Evolutionary conservation across 2,329 filamentous ascomycete species (phyloP), one percentile per base, ranked within the genome.

Genomic region (Alternaria arborescens): DNA sequence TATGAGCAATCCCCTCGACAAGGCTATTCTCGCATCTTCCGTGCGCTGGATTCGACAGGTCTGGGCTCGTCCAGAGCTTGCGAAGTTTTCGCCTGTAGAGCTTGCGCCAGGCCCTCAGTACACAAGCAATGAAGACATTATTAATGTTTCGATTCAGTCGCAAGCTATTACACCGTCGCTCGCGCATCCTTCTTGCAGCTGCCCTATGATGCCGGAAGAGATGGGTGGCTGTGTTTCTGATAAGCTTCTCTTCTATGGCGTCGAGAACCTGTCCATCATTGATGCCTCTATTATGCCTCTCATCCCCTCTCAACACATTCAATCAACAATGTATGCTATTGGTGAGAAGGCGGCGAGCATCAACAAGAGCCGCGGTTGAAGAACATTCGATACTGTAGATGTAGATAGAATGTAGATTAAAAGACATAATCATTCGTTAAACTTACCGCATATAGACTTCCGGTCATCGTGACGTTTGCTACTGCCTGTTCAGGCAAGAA

Each of bases 11-110:
- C 73, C 73, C 5, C 60, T 76, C 8, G 73, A 76, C 47, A 74
- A 66, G 36, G 58, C 65, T 6, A 63, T 76, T 20, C 71, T 79
- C 8, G 76, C 73, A 3, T 71, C 80, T 0, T 78, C 75, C 12
- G 66, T 75, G 18, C 71, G 72, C 5, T 71, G 79, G 28, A 72
- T 76, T 14, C 80, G 80, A 38, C 66, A 58, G n/a, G 66, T 75
- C 12, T 72, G 70, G 67, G 69, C 71, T 16, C 68, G 77, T 3
- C 71, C 62, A 24, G 75, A 68, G 53, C 52, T 77, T 7, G 44
- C 51, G 1, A 58, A 67, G 44, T 72, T 71, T 42, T 58, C 56
- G 11, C 70, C 60, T 1, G 53, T 67, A 5, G 74, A 77, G 60
- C 69, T 63, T 0, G 58, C 62, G 14, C 74, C 73, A 38, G 74